Percentiles rank a stretch among this genome's conserved stretches.
Evolutionary conservation across 1,139 yeast genomes (phyloP).

Genomic region (Taphrina communis): DNA sequence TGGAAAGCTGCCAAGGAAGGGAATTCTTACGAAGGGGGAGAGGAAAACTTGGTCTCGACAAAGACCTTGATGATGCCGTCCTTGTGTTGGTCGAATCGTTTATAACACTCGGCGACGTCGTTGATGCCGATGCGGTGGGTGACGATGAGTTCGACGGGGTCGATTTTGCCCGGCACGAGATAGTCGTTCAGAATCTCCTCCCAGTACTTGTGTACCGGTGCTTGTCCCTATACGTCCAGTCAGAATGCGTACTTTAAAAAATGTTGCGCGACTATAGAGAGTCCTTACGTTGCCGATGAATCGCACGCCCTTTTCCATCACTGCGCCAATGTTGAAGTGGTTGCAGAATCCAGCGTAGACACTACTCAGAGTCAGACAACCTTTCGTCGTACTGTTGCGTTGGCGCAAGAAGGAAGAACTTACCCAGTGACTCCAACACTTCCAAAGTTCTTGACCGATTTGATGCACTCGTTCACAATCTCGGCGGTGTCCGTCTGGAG

Average conservation of each 20-base stretch:
- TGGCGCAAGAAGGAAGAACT: conserved; percentile 1
- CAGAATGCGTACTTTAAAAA: neutral
- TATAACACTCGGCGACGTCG: conserved; percentile 40
- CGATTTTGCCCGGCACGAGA: conserved; percentile 35
- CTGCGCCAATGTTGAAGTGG: conserved; percentile 44
- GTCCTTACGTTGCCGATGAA: conserved; percentile 32
- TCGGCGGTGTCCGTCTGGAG: conserved; percentile 44
- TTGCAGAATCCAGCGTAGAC: conserved; percentile 41
- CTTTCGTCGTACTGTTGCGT: neutral
- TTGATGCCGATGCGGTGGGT: conserved; percentile 41
- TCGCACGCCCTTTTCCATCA: conserved; percentile 42
- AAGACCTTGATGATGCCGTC: conserved; percentile 41
- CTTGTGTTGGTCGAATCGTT: conserved; percentile 37
- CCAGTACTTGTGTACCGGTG: conserved; percentile 44
- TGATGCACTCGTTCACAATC: conserved; percentile 40
- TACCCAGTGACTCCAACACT: conserved; percentile 31
- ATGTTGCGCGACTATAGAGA: neutral
- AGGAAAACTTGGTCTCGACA: conserved; percentile 39
- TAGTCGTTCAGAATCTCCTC: conserved; percentile 38
- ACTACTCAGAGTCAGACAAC: conserved; percentile 5
- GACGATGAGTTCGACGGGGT: conserved; percentile 40
- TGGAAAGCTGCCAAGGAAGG: neutral
- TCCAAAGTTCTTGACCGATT: conserved; percentile 41
- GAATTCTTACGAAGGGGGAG: conserved; percentile 26
- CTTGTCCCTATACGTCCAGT: conserved; percentile 34